These are phyloP conservation scores for Sordaria brevicollis DNA, from an alignment of 495 filamentous ascomycete genomes.

Conservation along the genomic window DNA sequence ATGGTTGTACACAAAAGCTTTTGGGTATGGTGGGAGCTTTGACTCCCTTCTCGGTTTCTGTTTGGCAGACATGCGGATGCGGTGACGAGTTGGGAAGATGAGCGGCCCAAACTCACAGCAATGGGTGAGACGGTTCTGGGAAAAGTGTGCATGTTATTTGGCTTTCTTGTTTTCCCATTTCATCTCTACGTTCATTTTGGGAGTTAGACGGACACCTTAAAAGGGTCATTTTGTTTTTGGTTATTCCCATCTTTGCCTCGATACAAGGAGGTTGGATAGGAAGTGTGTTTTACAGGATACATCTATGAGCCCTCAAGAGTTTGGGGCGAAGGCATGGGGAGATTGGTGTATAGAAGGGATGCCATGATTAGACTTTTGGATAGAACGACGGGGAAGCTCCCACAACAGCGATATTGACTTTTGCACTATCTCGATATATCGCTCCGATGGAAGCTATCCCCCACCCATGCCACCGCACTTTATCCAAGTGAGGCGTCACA, in stretches of 20 bases:
- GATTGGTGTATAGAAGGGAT: background rate
- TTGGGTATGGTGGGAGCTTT: background rate
- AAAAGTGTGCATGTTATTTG: background rate
- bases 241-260: background rate
- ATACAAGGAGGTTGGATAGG: background rate
- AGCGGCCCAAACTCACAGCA: background rate
- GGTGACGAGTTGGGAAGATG: background rate
- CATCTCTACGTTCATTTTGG: background rate
- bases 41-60: background rate
- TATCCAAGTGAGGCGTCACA: background rate
- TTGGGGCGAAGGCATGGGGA: background rate
- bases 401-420: background rate
- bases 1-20: background rate
- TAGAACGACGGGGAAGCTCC: background rate
- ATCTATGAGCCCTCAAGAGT: background rate
- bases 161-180: background rate
- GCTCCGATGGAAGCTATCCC: background rate
- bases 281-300: background rate
- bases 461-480: background rate
- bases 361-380: background rate
- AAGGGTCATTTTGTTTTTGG: background rate
- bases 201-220: background rate
- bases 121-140: background rate
- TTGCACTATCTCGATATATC: background rate
- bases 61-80: slow-evolving; percentile 1